phyloP scores from a whole-genome alignment of 495 filamentous ascomycete species.

The Penicillium macrosclerotiorum region DNA sequence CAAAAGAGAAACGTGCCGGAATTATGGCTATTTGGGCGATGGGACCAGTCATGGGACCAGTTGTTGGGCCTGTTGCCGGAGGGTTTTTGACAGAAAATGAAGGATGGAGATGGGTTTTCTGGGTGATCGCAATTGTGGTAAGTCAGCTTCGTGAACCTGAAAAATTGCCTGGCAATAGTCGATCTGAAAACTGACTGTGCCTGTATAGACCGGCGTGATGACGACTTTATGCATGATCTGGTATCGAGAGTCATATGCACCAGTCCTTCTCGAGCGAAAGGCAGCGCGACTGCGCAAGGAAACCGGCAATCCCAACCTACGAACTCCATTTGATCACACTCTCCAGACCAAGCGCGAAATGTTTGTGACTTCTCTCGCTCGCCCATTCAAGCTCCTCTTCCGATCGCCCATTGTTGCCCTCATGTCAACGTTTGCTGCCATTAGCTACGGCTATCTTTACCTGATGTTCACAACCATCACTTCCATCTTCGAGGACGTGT shows the following conservation, averaged over 20 bases:
- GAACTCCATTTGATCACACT: not conserved
- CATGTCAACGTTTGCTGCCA: not conserved
- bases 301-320: not conserved
- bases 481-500: not conserved
- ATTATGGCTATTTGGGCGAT: not conserved
- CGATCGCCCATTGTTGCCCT: not conserved
- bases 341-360: not conserved
- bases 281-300: not conserved
- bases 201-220: not conserved
- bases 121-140: slow-evolving; percentile 3
- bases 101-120: slow-evolving; percentile 1
- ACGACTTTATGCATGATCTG: not conserved
- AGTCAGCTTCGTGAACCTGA: not conserved
- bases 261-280: slow-evolving; percentile 1
- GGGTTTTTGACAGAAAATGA: not conserved
- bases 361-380: not conserved
- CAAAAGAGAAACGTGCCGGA: not conserved
- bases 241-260: not conserved
- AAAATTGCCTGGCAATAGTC: not conserved
- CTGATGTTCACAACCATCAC: slow-evolving; percentile 1
- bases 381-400: not conserved
- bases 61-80: not conserved
- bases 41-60: not conserved
- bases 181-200: not conserved
- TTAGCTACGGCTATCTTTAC: slow-evolving; percentile 1